Conservation (phyloP, 148 eudicot genomes). For the Beta vulgaris region DNA sequence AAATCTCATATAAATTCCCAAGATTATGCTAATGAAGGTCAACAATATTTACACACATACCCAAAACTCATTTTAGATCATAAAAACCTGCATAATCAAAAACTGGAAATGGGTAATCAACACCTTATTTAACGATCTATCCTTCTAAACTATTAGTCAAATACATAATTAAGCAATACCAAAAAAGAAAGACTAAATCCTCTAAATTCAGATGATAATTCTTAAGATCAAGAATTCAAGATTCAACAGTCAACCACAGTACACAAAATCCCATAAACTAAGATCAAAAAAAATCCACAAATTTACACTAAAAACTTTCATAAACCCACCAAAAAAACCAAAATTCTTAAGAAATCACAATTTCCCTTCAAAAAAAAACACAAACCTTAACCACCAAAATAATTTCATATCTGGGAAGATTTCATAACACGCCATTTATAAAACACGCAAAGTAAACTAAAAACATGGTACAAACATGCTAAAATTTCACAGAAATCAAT, state of each 20-base stretch:
- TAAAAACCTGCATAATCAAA: conserved; percentile 2
- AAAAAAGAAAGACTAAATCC: background rate
- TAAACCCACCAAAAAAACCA: background rate
- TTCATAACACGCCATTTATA: background rate
- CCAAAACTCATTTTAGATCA: background rate
- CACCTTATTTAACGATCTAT: background rate
- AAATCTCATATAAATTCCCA: background rate
- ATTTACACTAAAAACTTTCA: background rate
- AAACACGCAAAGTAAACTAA: conserved; percentile 1
- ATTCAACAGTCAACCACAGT: background rate
- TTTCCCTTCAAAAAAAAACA: background rate
- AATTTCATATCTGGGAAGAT: background rate
- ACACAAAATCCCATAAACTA: background rate
- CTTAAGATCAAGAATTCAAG: background rate
- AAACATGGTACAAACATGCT: conserved; percentile 17
- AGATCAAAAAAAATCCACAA: background rate
- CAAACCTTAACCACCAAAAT: background rate
- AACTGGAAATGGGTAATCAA: background rate
- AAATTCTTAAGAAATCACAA: background rate
- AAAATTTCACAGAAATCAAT: conserved; percentile 16
- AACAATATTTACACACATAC: conserved; percentile 5
- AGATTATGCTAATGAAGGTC: conserved; percentile 4
- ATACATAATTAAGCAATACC: background rate
- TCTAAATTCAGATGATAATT: background rate
- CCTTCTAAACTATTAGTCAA: background rate